Conservation (phyloP, 2,329 filamentous ascomycete species). For the Cytospora leucostoma region DNA sequence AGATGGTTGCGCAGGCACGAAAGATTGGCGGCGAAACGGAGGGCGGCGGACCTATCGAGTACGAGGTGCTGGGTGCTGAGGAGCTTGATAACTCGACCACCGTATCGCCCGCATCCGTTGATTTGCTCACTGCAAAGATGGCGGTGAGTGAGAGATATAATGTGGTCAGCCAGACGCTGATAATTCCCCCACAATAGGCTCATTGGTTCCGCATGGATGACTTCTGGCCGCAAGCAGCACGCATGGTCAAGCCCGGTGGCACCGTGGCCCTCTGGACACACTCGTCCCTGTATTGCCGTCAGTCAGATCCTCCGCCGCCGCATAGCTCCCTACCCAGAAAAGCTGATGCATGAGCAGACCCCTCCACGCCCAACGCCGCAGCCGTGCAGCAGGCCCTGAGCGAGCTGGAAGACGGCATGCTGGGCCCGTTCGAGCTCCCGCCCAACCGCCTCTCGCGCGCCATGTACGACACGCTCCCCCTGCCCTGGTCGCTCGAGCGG, state of each 20-base stretch:
- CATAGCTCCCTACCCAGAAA: not conserved
- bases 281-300: conserved; percentile 34
- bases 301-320: not conserved
- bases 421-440: too few species aligned
- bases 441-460: too few species aligned
- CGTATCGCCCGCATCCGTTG: conserved; percentile 30
- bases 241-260: conserved; percentile 49
- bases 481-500: too few species aligned
- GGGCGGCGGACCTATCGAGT: conserved; percentile 30
- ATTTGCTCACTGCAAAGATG: conserved; percentile 34
- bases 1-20: conserved; percentile 35
- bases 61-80: conserved; percentile 32
- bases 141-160: conserved; percentile 28
- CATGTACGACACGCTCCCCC: too few species aligned
- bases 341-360: conserved; percentile 30
- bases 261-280: conserved; percentile 48
- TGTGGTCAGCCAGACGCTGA: not conserved
- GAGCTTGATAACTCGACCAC: conserved; percentile 29
- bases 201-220: conserved; percentile 54
- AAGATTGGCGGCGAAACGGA: conserved; percentile 31
- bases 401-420: too few species aligned
- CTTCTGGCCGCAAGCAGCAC: conserved; percentile 48
- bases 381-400: conserved; percentile 8
- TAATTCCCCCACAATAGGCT: conserved; percentile 32
- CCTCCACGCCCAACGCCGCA: conserved; percentile 39